Evolutionary conservation across 1,284 basidiomycete species (phyloP).

Genomic region (Papiliotrema flavescens): DNA sequence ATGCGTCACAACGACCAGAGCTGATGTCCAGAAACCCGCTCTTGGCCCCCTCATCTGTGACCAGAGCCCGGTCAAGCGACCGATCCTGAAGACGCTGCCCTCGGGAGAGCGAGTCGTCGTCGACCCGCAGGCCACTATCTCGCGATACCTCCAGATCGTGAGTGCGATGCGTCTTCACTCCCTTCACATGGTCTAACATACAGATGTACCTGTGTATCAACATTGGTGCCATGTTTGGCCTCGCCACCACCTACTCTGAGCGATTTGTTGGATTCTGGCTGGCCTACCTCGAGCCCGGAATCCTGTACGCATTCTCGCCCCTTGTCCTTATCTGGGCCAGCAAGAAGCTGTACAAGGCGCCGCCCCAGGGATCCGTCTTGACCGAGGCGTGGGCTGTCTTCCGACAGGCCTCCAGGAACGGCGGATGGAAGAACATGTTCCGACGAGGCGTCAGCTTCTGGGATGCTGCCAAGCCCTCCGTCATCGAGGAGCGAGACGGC

Average conservation of each 20-base stretch:
- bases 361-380: constrained; percentile 50
- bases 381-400: constrained; percentile 34
- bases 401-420: constrained; percentile 15
- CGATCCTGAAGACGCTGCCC: constrained; percentile 28
- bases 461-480: constrained; percentile 29
- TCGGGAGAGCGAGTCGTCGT: constrained; percentile 46
- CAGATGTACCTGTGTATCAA: constrained; percentile 47
- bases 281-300: constrained; percentile 39
- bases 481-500: constrained; percentile 18
- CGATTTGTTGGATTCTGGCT: constrained; percentile 50
- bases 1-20: too few relatives aligned
- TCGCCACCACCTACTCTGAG: constrained; percentile 43
- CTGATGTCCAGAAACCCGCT: too few relatives aligned
- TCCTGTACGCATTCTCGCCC: constrained; percentile 47
- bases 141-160: constrained; percentile 41
- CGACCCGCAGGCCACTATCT: constrained; percentile 44
- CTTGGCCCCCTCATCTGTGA: constrained; percentile 45
- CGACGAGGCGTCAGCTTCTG: constrained; percentile 44
- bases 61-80: constrained; percentile 43
- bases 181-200: too few relatives aligned
- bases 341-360: constrained; percentile 45
- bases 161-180: too few relatives aligned
- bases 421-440: constrained; percentile 21
- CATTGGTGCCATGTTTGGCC: constrained; percentile 44
- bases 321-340: constrained; percentile 43